Base-by-base conservation (phyloP, 495 filamentous ascomycete genomes). In the Penicillium macrosclerotiorum region DNA sequence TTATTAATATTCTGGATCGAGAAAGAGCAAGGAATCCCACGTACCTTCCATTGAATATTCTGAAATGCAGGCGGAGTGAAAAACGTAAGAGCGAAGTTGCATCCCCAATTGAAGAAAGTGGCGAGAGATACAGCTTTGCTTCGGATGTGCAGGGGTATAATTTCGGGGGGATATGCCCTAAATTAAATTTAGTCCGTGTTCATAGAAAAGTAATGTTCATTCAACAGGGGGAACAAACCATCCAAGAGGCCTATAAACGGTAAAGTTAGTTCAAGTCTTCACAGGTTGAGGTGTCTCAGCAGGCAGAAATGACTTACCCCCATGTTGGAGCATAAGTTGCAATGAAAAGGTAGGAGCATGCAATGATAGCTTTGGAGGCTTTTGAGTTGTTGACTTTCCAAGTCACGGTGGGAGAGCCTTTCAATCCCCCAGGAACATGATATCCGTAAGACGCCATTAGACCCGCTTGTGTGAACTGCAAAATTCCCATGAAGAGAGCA, bases 261-360 rank as follows among this genome's bases (percentile, higher is more conserved):
- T n/a, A n/a, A n/a, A n/a, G n/a, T n/a, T n/a, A n/a, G n/a, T n/a
- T n/a, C n/a, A n/a, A n/a, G n/a, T n/a, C n/a, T n/a, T n/a, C n/a
- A n/a, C n/a, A n/a, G n/a, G n/a, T 8, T 22, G 1, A 24, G 2
- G 23, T 24, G 25, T n/a, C 31, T 52, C 26, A 52, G 45, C 14
- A 19, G 3, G 3, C n/a, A 19, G 7, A 8, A 3, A 6, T 19
- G 17, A 23, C 49, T 37, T 38, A 55, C 45, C 49, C 49, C 49
- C 54, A 57, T 9, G 78, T 81, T 5, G 76, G 77, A 1, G 79
- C 80, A 40, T 81, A 86, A 2, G 74, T 77, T 19, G 76, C 76
- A 26, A 85, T 82, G 57, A 85, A 84, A 37, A 86, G 69, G 54
- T 85, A 85, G 7, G 79, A 80, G 54, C 76, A 77, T 8, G 81